A percentile compares a stretch with the other conserved stretches of the same genome.
Evolutionary conservation across 140 eudicot species (phyloP).

Genomic region (Ambrosia hybrid): DNA sequence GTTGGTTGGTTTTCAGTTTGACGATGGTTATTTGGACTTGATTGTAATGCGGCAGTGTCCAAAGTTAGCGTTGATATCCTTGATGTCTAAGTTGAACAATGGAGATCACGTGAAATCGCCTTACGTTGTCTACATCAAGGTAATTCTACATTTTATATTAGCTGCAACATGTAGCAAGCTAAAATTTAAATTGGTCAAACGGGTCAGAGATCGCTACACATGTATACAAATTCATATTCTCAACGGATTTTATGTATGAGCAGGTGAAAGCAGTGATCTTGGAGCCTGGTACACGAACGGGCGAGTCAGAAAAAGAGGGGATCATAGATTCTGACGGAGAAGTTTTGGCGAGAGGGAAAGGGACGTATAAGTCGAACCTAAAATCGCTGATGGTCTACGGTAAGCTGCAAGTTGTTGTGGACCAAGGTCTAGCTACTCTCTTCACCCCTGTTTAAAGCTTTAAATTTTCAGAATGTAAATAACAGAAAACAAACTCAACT

Average conservation of each 20-base stretch:
- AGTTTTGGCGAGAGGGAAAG: slow-evolving; percentile 88
- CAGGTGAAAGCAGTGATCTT: slow-evolving; percentile 84
- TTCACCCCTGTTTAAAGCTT: slow-evolving; percentile 56
- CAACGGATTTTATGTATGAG: background rate
- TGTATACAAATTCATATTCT: background rate
- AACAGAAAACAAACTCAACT: slow-evolving; percentile 9
- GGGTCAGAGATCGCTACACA: background rate
- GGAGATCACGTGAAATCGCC: slow-evolving; percentile 89
- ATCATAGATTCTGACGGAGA: slow-evolving; percentile 92
- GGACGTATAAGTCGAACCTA: slow-evolving; percentile 64
- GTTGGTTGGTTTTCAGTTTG: slow-evolving; percentile 55
- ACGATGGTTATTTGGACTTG: slow-evolving; percentile 86
- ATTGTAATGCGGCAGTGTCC: slow-evolving; percentile 63
- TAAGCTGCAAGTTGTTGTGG: slow-evolving; percentile 61
- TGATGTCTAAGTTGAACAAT: slow-evolving; percentile 62
- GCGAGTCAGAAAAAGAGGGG: slow-evolving; percentile 60
- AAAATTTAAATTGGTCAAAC: background rate
- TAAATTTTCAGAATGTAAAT: slow-evolving; percentile 15
- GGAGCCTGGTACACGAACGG: slow-evolving; percentile 73
- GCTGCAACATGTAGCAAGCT: background rate
- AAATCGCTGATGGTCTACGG: slow-evolving; percentile 65
- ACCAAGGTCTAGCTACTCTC: slow-evolving; percentile 82
- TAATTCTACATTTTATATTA: slow-evolving; percentile 6
- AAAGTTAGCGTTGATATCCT: slow-evolving; percentile 56
- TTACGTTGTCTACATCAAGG: slow-evolving; percentile 70